Conservation (phyloP, 257 asterid species). For the Jasminum sambac region DNA sequence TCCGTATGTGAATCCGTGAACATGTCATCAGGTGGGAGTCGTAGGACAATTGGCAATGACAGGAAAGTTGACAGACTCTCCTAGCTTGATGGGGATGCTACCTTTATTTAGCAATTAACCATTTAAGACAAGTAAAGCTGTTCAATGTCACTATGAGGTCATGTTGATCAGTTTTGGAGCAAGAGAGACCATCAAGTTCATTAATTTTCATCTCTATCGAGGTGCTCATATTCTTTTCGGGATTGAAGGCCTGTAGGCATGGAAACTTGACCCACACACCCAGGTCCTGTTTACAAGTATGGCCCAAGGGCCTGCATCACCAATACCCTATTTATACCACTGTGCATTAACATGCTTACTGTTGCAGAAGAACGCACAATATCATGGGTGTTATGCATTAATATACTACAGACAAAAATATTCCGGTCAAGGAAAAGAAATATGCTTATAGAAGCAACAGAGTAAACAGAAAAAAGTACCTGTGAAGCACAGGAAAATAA, state of each 20-base stretch:
- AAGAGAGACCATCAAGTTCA: background rate
- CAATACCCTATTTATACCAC: background rate
- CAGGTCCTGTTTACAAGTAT: background rate
- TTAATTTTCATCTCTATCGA: background rate
- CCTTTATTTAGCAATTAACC: background rate
- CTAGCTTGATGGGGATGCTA: background rate
- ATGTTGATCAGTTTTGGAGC: background rate
- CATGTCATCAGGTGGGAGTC: background rate
- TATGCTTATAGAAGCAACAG: constrained; percentile 3
- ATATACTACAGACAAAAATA: background rate
- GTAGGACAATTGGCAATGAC: background rate
- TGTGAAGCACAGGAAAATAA: constrained; percentile 58
- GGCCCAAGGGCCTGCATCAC: background rate
- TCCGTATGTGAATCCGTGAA: background rate
- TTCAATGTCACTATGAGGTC: background rate
- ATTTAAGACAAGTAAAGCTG: background rate
- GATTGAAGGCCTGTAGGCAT: background rate
- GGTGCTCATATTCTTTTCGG: background rate
- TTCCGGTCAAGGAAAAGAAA: background rate
- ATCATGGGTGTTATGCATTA: background rate
- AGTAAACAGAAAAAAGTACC: constrained; percentile 44
- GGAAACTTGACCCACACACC: background rate
- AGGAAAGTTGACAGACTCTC: background rate
- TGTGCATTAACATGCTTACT: background rate
- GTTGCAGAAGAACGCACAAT: background rate